phyloP scores from a whole-genome alignment of 192 early-diverging fungal species.

The Coemansia sp. region DNA sequence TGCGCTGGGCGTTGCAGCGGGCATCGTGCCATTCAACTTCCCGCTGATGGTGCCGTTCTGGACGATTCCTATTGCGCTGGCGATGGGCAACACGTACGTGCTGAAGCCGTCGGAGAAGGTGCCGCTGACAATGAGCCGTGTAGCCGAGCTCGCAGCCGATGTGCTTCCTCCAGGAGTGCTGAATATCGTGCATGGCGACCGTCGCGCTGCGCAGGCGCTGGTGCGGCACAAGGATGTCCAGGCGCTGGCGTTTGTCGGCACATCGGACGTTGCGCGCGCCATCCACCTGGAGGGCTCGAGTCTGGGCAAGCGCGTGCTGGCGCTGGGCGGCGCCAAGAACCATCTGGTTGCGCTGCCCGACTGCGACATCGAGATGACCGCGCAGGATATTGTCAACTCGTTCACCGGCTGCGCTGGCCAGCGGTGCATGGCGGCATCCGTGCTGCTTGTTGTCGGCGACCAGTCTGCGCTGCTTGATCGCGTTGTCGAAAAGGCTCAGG shows the following conservation, averaged over 20 bases:
- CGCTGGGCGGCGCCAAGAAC: constrained; percentile 76
- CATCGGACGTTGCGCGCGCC: constrained; percentile 71
- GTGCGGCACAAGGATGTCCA: constrained; percentile 63
- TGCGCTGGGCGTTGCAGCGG: constrained; percentile 74
- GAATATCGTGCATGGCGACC: constrained; percentile 70
- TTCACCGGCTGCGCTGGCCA: constrained; percentile 79
- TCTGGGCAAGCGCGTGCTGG: constrained; percentile 71
- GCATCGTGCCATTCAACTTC: constrained; percentile 84
- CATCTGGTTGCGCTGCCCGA: constrained; percentile 79
- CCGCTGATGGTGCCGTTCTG: constrained; percentile 86
- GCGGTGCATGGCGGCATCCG: constrained; percentile 77
- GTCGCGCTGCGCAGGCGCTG: constrained; percentile 57
- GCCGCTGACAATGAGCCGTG: constrained; percentile 74
- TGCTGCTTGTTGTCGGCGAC: constrained; percentile 69
- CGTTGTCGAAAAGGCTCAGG: constrained; percentile 61
- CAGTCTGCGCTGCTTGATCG: constrained; percentile 64
- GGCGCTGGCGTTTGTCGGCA: constrained; percentile 82
- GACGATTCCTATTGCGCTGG: constrained; percentile 77
- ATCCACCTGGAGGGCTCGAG: constrained; percentile 52
- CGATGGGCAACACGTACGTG: constrained; percentile 69
- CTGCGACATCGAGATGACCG: constrained; percentile 75
- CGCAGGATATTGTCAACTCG: constrained; percentile 74
- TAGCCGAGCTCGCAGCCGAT: constrained; percentile 58
- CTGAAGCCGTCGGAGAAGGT: constrained; percentile 85
- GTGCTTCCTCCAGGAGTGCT: constrained; percentile 75